A percentile compares a stretch with the other conserved stretches of the same genome.
These are phyloP conservation scores for Boletellus ananas DNA, from an alignment of 768 basidiomycete genomes.

Conservation along the genomic window DNA sequence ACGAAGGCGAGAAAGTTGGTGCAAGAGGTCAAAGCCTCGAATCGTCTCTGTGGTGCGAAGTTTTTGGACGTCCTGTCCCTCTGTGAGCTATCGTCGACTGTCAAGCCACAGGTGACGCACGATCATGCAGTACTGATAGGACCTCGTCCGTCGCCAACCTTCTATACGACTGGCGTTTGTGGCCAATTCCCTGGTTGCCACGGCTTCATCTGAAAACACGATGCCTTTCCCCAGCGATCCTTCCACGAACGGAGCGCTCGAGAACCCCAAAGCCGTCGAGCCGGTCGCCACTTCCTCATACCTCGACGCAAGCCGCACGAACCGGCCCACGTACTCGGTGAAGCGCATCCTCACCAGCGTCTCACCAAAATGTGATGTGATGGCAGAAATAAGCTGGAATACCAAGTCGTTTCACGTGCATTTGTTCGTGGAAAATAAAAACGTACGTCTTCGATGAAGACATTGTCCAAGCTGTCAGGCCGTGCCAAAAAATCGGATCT, in stretches of 20 bases:
- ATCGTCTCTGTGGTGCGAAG: constrained; percentile 54
- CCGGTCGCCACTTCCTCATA: constrained; percentile 85
- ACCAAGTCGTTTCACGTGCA: background rate
- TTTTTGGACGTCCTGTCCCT: constrained; percentile 63
- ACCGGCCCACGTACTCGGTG: constrained; percentile 82
- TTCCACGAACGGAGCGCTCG: constrained; percentile 48
- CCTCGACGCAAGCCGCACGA: constrained; percentile 83
- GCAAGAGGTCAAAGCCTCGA: constrained; percentile 75
- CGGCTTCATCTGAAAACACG: constrained; percentile 68
- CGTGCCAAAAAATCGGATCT: constrained; percentile 56
- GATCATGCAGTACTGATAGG: constrained; percentile 67
- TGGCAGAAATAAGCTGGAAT: constrained; percentile 69
- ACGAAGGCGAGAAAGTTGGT: constrained; percentile 83
- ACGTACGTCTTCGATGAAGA: constrained; percentile 93
- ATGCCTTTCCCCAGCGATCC: constrained; percentile 72
- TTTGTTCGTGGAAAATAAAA: background rate
- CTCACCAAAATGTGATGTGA: constrained; percentile 92
- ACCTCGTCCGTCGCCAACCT: constrained; percentile 84
- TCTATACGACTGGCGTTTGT: constrained; percentile 84
- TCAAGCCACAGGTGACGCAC: constrained; percentile 41
- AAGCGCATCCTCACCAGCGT: constrained; percentile 82
- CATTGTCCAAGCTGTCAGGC: constrained; percentile 64
- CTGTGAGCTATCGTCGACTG: constrained; percentile 6
- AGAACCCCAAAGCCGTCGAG: constrained; percentile 71
- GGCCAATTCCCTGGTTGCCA: constrained; percentile 64